Evolutionary conservation across 139 green algal species (phyloP), one percentile per base, ranked within the genome.

Genomic region (Chlamydomonas sp.): DNA sequence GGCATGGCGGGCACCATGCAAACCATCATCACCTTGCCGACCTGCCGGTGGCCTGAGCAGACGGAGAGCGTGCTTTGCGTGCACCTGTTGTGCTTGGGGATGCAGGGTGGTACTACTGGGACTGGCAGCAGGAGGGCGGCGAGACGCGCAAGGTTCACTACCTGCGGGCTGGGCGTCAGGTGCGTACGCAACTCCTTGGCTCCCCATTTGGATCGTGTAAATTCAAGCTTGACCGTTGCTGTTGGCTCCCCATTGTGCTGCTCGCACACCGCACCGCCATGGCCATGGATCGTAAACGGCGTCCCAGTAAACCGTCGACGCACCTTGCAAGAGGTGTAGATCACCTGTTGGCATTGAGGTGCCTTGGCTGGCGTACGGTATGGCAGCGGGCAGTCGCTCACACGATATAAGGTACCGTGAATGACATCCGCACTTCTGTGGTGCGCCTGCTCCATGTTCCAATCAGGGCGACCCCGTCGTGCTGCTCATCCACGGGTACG

Each of bases 401-500:
- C 10, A 63, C 63, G 20, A 15, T 77, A 9, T 62, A 57, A 66
- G 31, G 73, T 63, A 80, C 72, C 72, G 16, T 49, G 18, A 77
- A 9, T 71, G 66, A 71, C 66, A 71, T 12, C 9, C 12, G 66
- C 66, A 71, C 66, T 71, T 59, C 49, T n/a, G 76, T 64, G 31
- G 6, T n/a, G 31, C 5, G 31, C n/a, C n/a, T n/a, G n/a, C n/a
- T n/a, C n/a, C n/a, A n/a, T n/a, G n/a, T n/a, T n/a, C n/a, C n/a
- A n/a, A n/a, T n/a, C 58, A 91, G 63, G 91, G 90, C 62, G 72
- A 90, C 10, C 92, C 93, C 3, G 78, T 96, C 3, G 74, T 97
- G 49, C 71, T 96, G 57, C 83, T 98, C 1, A 77, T 92, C 0
- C 96, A 98, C 85, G 96, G 96, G 20, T 98, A 98, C 87, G 96